Evolutionary conservation across 2,329 filamentous ascomycete genomes (phyloP).

Genomic region (Trichothecium roseum): DNA sequence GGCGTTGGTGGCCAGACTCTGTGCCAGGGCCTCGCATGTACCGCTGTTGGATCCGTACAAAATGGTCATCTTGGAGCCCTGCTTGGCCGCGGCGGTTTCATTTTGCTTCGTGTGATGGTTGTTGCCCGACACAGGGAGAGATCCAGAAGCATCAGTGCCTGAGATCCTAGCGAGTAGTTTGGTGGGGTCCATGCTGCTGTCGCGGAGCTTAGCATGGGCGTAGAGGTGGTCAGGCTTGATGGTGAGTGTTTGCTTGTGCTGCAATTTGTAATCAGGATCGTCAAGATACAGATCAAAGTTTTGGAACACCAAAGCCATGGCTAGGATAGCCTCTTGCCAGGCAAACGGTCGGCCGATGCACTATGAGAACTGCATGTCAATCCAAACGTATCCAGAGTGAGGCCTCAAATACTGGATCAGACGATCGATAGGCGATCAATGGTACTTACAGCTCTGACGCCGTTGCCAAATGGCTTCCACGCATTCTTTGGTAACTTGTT

Average conservation of each 20-base stretch:
- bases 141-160: no score
- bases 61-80: slow-evolving; percentile 31
- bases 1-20: slow-evolving; percentile 50
- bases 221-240: slow-evolving; percentile 52
- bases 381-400: no score
- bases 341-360: slow-evolving; percentile 6
- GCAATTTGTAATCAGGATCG: slow-evolving; percentile 48
- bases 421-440: no score
- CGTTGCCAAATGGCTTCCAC: slow-evolving; percentile 1
- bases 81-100: neutral
- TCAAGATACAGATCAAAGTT: slow-evolving; percentile 44
- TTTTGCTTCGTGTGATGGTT: neutral
- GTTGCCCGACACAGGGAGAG: no score
- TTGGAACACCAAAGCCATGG: slow-evolving; percentile 2
- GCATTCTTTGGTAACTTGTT: neutral
- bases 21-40: slow-evolving; percentile 61
- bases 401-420: no score
- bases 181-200: neutral
- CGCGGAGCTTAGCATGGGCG: neutral
- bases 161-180: neutral
- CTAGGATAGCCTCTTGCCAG: slow-evolving; percentile 5
- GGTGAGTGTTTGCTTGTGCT: slow-evolving; percentile 46
- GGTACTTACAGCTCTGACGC: neutral
- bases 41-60: slow-evolving; percentile 44
- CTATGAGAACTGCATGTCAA: no score